These are phyloP conservation scores for Fusarium agapanthi DNA, from an alignment of 2,329 filamentous ascomycete genomes.

Conservation along the genomic window DNA sequence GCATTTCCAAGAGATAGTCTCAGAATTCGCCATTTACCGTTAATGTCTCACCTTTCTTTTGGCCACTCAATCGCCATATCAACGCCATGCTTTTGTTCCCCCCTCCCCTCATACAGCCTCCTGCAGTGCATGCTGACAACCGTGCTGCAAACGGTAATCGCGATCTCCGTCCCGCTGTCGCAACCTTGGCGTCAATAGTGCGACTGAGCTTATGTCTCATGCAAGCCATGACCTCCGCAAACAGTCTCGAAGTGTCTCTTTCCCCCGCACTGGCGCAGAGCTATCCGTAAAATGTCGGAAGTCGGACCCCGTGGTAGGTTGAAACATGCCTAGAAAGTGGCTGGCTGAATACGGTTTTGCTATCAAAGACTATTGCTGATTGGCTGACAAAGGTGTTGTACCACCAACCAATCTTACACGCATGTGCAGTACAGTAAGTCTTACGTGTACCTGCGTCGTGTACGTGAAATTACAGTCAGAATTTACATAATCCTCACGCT, in stretches of 20 bases:
- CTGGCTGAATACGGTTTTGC: not conserved
- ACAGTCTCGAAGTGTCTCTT: constrained; percentile 1
- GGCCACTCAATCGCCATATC: not conserved
- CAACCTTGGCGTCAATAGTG: not conserved
- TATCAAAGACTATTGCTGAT: not conserved
- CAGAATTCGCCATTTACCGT: not conserved
- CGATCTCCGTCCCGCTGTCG: not conserved
- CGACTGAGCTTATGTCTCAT: not conserved
- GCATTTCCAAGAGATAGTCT: not conserved
- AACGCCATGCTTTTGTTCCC: not conserved
- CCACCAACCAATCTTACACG: not conserved
- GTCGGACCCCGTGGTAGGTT: not conserved
- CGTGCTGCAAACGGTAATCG: not conserved
- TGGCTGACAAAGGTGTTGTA: not conserved
- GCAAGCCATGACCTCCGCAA: not conserved
- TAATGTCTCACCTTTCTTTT: not conserved
- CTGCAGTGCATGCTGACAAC: not conserved
- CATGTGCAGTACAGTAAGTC: not conserved
- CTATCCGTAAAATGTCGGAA: not conserved
- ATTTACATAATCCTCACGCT: not conserved
- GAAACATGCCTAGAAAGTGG: not conserved
- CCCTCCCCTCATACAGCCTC: not conserved
- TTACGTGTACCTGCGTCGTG: not conserved
- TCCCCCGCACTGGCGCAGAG: not conserved
- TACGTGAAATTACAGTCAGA: not conserved